Evolutionary conservation across 2,329 filamentous ascomycete species (phyloP), one percentile per base, ranked within the genome.

Genomic region (Penicillium psychrosexuale): DNA sequence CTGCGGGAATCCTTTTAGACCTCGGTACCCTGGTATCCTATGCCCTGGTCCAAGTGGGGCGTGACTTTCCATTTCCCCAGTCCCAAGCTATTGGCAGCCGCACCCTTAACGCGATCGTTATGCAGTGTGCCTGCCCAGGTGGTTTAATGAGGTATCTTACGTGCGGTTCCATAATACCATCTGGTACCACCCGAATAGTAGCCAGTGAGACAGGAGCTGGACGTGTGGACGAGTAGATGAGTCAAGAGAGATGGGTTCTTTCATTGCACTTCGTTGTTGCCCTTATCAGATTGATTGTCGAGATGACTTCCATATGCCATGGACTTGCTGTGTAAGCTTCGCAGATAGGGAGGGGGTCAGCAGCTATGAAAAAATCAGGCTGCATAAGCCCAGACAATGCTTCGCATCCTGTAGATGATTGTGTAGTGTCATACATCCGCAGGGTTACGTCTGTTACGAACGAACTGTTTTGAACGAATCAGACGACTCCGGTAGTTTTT

Each of bases 171-270:
- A 45, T 34, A 44, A 55, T 54, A 49, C 57, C 62, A 58, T 48
- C 40, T 57, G 56, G 61, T 65, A 62, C 56, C 48, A 60, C 62
- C 58, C 56, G 61, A 62, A 40, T 44, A 24, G n/a, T 39, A 50
- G 42, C 17, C 12, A 40, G 51, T 53, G 31, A 56, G 48, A 62
- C 45, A 44, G n/a, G n/a, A n/a, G 44, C 40, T 52, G 28, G 47
- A 42, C 24, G 5, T 30, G 17, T 51, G 38, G 50, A 58, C 33
- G n/a, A 22, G 30, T 46, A 37, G 50, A 58, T 43, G 40, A 47
- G 47, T 44, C 43, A 33, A 53, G 33, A 38, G 33, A 49, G 17
- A 45, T 36, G 33, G 34, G 30, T 36, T 6, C 22, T 24, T 36
- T 27, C 11, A 24, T 39, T 43, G 19, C 13, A 8, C 19, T 15